Conservation (phyloP, 2,329 filamentous ascomycete species). For the Chrysoporthe deuterocubensis region DNA sequence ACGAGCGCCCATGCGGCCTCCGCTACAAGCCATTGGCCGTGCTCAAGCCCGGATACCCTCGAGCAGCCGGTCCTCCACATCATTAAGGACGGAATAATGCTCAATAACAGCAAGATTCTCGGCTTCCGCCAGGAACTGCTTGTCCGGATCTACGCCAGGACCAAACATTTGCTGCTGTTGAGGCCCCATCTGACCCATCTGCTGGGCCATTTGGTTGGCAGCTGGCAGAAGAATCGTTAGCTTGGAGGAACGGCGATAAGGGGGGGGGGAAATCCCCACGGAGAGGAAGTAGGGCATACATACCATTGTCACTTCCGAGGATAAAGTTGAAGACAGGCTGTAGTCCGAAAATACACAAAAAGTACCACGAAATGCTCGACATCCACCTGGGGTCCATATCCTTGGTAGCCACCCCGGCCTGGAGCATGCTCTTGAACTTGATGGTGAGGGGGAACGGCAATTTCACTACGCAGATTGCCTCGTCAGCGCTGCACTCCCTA, state of each 20-base stretch:
- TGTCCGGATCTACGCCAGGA: slow-evolving; percentile 91
- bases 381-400: slow-evolving; percentile 99
- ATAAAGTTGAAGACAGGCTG: slow-evolving; percentile 98
- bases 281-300: slow-evolving; percentile 39
- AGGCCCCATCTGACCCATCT: slow-evolving; percentile 82
- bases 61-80: slow-evolving; percentile 83
- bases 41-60: slow-evolving; percentile 51
- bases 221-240: slow-evolving; percentile 55
- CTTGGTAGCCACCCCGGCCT: slow-evolving; percentile 92
- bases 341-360: slow-evolving; percentile 93
- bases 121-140: slow-evolving; percentile 88
- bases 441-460: slow-evolving; percentile 95
- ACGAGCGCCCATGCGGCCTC: background rate
- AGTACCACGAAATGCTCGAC: slow-evolving; percentile 98
- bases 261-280: no score
- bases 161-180: slow-evolving; percentile 75
- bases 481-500: slow-evolving; percentile 29
- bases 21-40: slow-evolving; percentile 22
- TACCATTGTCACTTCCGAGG: slow-evolving; percentile 93
- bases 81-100: slow-evolving; percentile 88
- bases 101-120: slow-evolving; percentile 96
- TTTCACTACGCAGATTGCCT: slow-evolving; percentile 67
- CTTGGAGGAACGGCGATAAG: slow-evolving; percentile 2
- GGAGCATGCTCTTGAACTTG: slow-evolving; percentile 99
- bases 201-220: slow-evolving; percentile 88